These are phyloP conservation scores for Kluyveromyces dobzhanskii DNA, from an alignment of 805 yeast genomes.

Conservation along the genomic window DNA sequence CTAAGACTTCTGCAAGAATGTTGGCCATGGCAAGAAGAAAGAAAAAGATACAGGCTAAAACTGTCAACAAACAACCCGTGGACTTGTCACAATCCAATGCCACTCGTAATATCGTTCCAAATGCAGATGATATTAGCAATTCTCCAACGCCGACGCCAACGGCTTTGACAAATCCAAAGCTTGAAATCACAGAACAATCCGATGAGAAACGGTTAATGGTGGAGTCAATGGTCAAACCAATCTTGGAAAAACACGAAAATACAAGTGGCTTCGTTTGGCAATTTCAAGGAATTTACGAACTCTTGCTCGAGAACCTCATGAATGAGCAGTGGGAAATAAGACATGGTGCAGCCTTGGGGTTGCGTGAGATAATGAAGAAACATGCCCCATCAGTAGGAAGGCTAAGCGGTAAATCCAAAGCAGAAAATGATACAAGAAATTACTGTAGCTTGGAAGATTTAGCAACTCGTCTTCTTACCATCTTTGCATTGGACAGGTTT, in stretches of 20 bases:
- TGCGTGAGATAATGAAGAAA: conserved; percentile 62
- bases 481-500: conserved; percentile 88
- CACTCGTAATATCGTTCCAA: conserved; percentile 32
- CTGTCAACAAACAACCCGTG: conserved; percentile 43
- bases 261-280: conserved; percentile 83
- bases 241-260: conserved; percentile 60
- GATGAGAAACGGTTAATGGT: conserved; percentile 78
- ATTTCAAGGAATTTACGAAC: conserved; percentile 85
- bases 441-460: conserved; percentile 73
- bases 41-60: conserved; percentile 63
- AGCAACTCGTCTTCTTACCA: conserved; percentile 72
- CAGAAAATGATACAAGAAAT: conserved; percentile 61
- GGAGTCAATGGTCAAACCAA: conserved; percentile 66
- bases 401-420: conserved; percentile 48
- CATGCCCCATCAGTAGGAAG: conserved; percentile 88
- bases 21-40: conserved; percentile 91
- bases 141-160: conserved; percentile 18
- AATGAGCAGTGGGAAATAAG: conserved; percentile 89
- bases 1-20: conserved; percentile 59
- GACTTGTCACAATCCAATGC: conserved; percentile 68
- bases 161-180: conserved; percentile 30
- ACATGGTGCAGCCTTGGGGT: conserved; percentile 91
- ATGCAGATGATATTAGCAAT: conserved; percentile 19
- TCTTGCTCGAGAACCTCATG: conserved; percentile 68
- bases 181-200: conserved; percentile 68